Percentiles rank a stretch among this genome's conserved stretches.
Evolutionary conservation across 2,329 filamentous ascomycete genomes (phyloP).

Genomic region (Scorias spongiosa): DNA sequence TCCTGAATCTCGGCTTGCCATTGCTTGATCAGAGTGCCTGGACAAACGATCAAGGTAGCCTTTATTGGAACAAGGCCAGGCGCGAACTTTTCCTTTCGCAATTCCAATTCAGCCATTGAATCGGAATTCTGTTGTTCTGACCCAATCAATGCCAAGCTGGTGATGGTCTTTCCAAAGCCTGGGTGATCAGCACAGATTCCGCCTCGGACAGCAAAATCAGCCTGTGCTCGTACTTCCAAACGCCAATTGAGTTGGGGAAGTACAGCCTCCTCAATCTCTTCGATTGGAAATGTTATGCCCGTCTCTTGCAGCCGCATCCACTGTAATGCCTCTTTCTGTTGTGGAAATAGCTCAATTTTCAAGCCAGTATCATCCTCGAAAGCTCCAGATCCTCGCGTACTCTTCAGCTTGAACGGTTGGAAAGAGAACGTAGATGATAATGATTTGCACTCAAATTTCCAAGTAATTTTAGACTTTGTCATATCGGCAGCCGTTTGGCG

Average conservation of each 20-base stretch:
- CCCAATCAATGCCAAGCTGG: slow-evolving; percentile 41
- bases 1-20: slow-evolving; percentile 42
- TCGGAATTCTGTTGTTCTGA: slow-evolving; percentile 21
- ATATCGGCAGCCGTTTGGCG: neutral
- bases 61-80: slow-evolving; percentile 28
- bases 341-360: slow-evolving; percentile 27
- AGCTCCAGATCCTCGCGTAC: slow-evolving; percentile 3
- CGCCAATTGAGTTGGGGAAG: slow-evolving; percentile 39
- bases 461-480: slow-evolving; percentile 1
- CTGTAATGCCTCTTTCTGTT: slow-evolving; percentile 39
- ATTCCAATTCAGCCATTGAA: slow-evolving; percentile 1
- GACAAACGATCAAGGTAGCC: slow-evolving; percentile 47
- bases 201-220: slow-evolving; percentile 32
- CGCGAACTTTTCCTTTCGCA: neutral
- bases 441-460: slow-evolving; percentile 12
- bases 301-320: slow-evolving; percentile 47
- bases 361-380: slow-evolving; percentile 14
- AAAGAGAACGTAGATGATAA: neutral
- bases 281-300: slow-evolving; percentile 30
- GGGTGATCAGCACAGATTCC: slow-evolving; percentile 50
- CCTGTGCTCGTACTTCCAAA: slow-evolving; percentile 37
- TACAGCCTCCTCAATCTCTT: slow-evolving; percentile 42
- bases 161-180: slow-evolving; percentile 52
- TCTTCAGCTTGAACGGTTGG: slow-evolving; percentile 9
- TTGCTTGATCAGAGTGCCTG: slow-evolving; percentile 39